A percentile compares a stretch with the other conserved stretches of the same genome.
These are phyloP conservation scores for Rhodomyrtus psidioides DNA, from an alignment of 441 rosid genomes.

Conservation along the genomic window DNA sequence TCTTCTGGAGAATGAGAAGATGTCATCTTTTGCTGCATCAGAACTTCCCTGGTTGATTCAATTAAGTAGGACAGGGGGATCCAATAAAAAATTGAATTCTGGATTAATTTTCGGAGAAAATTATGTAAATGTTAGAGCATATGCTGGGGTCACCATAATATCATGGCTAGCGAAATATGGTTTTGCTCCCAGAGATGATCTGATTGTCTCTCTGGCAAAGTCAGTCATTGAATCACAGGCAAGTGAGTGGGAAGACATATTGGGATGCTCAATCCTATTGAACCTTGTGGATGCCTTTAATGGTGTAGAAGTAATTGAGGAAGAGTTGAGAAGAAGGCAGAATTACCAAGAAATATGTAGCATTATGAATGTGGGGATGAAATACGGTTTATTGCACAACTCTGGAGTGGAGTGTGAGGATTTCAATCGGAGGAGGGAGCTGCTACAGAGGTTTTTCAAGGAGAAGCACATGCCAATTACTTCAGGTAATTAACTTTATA, in stretches of 20 bases:
- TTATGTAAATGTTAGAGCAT: conserved; percentile 54
- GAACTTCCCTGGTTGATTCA: conserved; percentile 94
- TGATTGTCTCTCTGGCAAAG: conserved; percentile 71
- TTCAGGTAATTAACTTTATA: conserved; percentile 49
- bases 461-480: conserved; percentile 57
- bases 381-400: conserved; percentile 72
- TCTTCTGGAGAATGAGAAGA: conserved; percentile 67
- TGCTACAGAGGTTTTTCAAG: conserved; percentile 55
- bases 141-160: conserved; percentile 59
- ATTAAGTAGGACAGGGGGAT: conserved; percentile 44
- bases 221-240: conserved; percentile 84
- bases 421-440: conserved; percentile 71
- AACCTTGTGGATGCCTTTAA: conserved; percentile 84
- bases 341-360: conserved; percentile 82
- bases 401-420: conserved; percentile 76
- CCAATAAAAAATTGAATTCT: conserved; percentile 32
- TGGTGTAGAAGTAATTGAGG: conserved; percentile 94
- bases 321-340: conserved; percentile 70
- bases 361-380: conserved; percentile 93
- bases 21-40: conserved; percentile 62
- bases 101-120: conserved; percentile 55
- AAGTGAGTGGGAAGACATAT: conserved; percentile 74
- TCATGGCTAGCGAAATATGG: conserved; percentile 91
- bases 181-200: conserved; percentile 81
- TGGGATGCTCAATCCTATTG: conserved; percentile 81